Percentiles rank a stretch among this genome's conserved stretches.
Evolutionary conservation across 1,139 yeast species (phyloP).

Genomic region (Scheffersomyces titani): DNA sequence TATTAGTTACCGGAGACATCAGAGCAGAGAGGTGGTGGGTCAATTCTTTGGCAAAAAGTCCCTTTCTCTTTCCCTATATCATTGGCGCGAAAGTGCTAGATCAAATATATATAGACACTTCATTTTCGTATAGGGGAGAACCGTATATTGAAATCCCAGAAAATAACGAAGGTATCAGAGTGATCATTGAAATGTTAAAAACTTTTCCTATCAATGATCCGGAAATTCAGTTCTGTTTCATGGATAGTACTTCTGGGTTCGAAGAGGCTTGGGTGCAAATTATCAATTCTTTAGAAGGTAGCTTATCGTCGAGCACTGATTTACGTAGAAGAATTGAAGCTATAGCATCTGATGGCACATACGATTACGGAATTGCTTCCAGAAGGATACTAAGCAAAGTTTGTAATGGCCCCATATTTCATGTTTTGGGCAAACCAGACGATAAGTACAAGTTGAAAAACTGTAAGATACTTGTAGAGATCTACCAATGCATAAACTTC

Average conservation of each 20-base stretch:
- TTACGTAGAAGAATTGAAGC: slow-evolving; percentile 19
- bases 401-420: slow-evolving; percentile 16
- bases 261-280: slow-evolving; percentile 56
- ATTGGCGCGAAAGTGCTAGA: slow-evolving; percentile 36
- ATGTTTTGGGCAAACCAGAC: slow-evolving; percentile 25
- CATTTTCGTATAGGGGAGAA: slow-evolving; percentile 52
- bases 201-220: slow-evolving; percentile 45
- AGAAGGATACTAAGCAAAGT: slow-evolving; percentile 2
- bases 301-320: slow-evolving; percentile 32
- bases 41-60: slow-evolving; percentile 35
- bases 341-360: background rate
- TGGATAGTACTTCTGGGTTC: slow-evolving; percentile 51
- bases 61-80: slow-evolving; percentile 45
- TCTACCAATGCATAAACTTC: slow-evolving; percentile 44
- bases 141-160: slow-evolving; percentile 48
- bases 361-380: background rate
- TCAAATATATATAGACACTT: slow-evolving; percentile 57
- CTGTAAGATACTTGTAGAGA: slow-evolving; percentile 18
- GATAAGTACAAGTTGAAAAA: background rate
- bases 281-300: slow-evolving; percentile 29
- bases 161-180: slow-evolving; percentile 44
- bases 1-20: slow-evolving; percentile 60
- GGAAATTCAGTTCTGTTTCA: slow-evolving; percentile 41
- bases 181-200: slow-evolving; percentile 32
- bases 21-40: slow-evolving; percentile 62